These are phyloP conservation scores for Dimargaris xerosporica DNA, from an alignment of 192 early-diverging fungal species.

Conservation along the genomic window DNA sequence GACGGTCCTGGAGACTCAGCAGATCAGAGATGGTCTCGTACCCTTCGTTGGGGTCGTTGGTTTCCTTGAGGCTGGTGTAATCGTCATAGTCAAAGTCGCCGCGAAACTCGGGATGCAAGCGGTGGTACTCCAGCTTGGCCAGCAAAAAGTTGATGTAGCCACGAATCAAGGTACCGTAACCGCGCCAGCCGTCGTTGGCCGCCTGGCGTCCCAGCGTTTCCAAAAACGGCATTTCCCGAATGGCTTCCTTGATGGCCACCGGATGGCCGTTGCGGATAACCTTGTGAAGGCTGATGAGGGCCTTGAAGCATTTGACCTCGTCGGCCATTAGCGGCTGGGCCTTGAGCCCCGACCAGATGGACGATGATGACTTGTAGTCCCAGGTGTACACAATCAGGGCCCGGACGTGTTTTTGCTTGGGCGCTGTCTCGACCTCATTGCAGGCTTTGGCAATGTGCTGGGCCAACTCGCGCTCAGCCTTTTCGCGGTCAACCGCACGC, in stretches of 20 bases:
- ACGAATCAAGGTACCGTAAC: conserved; percentile 76
- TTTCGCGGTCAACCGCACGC: conserved; percentile 44
- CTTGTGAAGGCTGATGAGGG: conserved; percentile 88
- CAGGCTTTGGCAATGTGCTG: conserved; percentile 86
- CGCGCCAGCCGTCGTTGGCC: conserved; percentile 24
- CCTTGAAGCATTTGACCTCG: conserved; percentile 95
- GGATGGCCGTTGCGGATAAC: conserved; percentile 86
- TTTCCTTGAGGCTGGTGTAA: conserved; percentile 80
- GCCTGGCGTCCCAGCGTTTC: conserved; percentile 40
- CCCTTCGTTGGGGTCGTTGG: conserved; percentile 98
- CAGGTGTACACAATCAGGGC: conserved; percentile 86
- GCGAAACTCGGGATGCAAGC: conserved; percentile 78
- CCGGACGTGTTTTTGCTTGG: conserved; percentile 94
- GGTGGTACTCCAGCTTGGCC: conserved; percentile 85
- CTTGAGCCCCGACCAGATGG: conserved; percentile 75
- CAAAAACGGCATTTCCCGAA: conserved; percentile 66
- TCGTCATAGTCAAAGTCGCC: conserved; percentile 97
- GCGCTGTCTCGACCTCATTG: conserved; percentile 74
- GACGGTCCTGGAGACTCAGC: conserved; percentile 78
- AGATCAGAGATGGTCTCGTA: conserved; percentile 95
- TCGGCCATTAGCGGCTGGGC: conserved; percentile 76
- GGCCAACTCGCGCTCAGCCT: conserved; percentile 74
- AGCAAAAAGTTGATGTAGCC: conserved; percentile 79
- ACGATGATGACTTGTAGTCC: conserved; percentile 74
- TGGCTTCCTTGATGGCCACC: conserved; percentile 64